These are phyloP conservation scores for Solanum gracilifrons DNA, from an alignment of 257 asterid species.

Conservation along the genomic window DNA sequence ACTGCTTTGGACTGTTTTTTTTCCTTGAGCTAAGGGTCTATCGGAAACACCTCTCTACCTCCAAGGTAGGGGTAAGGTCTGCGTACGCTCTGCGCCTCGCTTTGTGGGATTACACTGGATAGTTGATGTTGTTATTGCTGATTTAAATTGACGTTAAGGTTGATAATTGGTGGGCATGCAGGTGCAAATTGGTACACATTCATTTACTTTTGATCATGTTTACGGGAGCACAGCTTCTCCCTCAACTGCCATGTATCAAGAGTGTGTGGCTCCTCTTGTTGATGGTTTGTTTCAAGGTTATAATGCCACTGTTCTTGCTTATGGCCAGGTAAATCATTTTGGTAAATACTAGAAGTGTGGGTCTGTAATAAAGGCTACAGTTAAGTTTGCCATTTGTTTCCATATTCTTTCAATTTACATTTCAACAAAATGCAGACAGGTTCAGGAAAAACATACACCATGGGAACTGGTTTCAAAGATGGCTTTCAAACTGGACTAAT, in stretches of 20 bases:
- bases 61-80: background rate
- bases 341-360: background rate
- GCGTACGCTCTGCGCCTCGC: background rate
- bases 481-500: constrained; percentile 75
- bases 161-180: constrained; percentile 14
- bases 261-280: constrained; percentile 89
- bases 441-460: constrained; percentile 93
- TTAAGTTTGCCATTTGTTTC: background rate
- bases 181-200: constrained; percentile 92
- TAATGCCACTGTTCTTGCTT: constrained; percentile 97
- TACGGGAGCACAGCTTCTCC: constrained; percentile 83
- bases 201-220: constrained; percentile 95
- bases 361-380: background rate
- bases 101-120: background rate
- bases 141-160: background rate
- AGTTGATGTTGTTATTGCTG: background rate
- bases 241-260: constrained; percentile 76
- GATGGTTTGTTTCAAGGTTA: constrained; percentile 98
- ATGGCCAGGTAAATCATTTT: constrained; percentile 68
- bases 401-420: background rate
- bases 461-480: constrained; percentile 91
- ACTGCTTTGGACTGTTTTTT: background rate
- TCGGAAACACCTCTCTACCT: background rate
- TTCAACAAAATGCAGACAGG: constrained; percentile 67
- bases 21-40: background rate